Evolutionary conservation across 306 rosid species (phyloP), one percentile per base, ranked within the genome.

Genomic region (Canavalia ensiformis): DNA sequence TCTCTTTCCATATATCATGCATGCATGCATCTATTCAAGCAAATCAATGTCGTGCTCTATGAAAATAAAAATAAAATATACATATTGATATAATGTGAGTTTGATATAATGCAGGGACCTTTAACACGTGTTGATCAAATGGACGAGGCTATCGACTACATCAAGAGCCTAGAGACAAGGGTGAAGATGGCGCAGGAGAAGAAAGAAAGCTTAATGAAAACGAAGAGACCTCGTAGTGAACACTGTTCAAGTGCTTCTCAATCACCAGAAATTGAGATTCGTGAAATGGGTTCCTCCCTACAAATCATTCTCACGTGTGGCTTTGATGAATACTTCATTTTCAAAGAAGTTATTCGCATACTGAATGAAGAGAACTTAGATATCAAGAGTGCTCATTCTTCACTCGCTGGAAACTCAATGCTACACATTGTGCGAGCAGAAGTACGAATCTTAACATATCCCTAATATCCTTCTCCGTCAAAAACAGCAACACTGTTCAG

Each of bases 101-200:
- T 66, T 0, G 45, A 5, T 42, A 30, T 34, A 30, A 66, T 65
- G 77, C 87, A 91, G 97, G 88, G 5, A 55, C 31, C 75, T 3
- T 30, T 56, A 2, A 35, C 89, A 7, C 51, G 89, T 25, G 90
- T 83, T 0, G 93, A 89, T 64, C 97, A 91, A 83, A 72, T 90
- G 69, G 94, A 90, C 1, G 88, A 81, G 34, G 93, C 92, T n/a
- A 89, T 88, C 49, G 73, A 83, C 42, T 58, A 90, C 85, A 90
- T 94, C 4, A 86, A 86, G 80, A 81, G 62, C 39, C 9, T 88
- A 7, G 88, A 94, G 91, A 25, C 72, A 28, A 90, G 75, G 82
- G 31, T 90, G 77, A 85, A 87, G 78, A 76, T 62, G 46, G 74
- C 3, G 0, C 37, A 78, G 83, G 90, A 82, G 64, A 84, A 74